Conservation (phyloP, 2,329 filamentous ascomycete species). For the Diaporthe destruens region DNA sequence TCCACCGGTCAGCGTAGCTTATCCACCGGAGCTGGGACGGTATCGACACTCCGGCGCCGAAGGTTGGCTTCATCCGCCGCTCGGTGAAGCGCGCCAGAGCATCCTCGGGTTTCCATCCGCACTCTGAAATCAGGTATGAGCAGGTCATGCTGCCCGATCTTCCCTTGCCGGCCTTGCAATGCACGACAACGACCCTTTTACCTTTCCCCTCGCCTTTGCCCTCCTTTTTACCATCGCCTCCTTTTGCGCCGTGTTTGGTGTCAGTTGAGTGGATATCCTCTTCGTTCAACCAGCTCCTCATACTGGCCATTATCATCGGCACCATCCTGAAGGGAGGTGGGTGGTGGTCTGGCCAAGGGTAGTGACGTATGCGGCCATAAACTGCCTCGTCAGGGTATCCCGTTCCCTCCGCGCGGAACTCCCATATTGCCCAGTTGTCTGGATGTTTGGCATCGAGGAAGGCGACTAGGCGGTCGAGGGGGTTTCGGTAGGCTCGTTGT, state of each 20-base stretch:
- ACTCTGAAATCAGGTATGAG: constrained; percentile 90
- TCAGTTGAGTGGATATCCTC: constrained; percentile 50
- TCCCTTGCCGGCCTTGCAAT: constrained; percentile 98
- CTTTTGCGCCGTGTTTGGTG: constrained; percentile 42
- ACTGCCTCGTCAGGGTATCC: constrained; percentile 94
- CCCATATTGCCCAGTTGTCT: constrained; percentile 93
- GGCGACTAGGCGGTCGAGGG: constrained; percentile 85
- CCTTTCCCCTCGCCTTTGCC: constrained; percentile 42
- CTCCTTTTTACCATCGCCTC: not conserved
- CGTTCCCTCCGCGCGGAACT: constrained; percentile 96
- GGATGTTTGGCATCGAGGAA: constrained; percentile 91
- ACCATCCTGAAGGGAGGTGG: constrained; percentile 92
- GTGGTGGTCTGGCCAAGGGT: constrained; percentile 97
- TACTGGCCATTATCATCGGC: constrained; percentile 89
- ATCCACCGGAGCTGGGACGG: constrained; percentile 92
- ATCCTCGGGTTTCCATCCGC: constrained; percentile 69
- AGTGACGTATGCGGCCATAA: constrained; percentile 87
- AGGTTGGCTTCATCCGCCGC: constrained; percentile 87
- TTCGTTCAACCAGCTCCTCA: constrained; percentile 86
- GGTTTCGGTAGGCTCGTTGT: constrained; percentile 92
- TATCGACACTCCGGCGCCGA: constrained; percentile 91
- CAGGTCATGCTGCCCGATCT: constrained; percentile 89
- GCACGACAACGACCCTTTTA: constrained; percentile 84
- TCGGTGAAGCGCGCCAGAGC: constrained; percentile 76
- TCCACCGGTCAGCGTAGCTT: constrained; percentile 89